Evolutionary conservation across 163 green algal genomes (phyloP).

Genomic region (Coccomyxa subellipsoidea): DNA sequence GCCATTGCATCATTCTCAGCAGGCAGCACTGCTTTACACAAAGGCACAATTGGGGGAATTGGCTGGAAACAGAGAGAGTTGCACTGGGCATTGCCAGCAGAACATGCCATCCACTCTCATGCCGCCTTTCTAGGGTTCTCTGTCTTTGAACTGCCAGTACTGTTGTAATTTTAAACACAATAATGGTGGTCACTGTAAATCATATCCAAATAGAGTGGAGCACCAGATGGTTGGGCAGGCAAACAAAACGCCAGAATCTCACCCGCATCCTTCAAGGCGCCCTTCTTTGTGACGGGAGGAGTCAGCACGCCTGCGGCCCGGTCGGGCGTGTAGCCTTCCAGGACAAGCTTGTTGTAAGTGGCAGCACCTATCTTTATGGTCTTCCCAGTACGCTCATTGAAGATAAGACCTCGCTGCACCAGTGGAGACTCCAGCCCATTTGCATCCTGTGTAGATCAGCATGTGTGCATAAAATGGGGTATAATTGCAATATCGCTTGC

Average conservation of each 20-base stretch:
- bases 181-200: no score
- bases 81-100: no score
- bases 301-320: constrained; percentile 20
- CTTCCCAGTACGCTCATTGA: constrained; percentile 47
- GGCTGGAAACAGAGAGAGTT: no score
- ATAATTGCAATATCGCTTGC: neutral
- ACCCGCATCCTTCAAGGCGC: neutral
- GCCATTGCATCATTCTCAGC: neutral
- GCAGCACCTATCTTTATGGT: constrained; percentile 46
- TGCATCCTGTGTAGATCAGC: neutral
- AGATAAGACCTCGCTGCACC: constrained; percentile 28
- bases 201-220: no score
- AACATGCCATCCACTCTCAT: no score
- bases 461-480: neutral
- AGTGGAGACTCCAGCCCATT: constrained; percentile 3
- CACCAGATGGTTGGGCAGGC: no score
- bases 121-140: no score
- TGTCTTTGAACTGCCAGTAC: no score
- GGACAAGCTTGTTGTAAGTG: constrained; percentile 48
- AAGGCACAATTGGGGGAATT: no score
- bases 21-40: no score
- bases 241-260: no score
- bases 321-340: constrained; percentile 24
- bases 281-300: constrained; percentile 6
- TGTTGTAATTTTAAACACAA: no score